These are phyloP conservation scores for Aureobasidium sp. DNA, from an alignment of 2,329 filamentous ascomycete species.

Conservation along the genomic window DNA sequence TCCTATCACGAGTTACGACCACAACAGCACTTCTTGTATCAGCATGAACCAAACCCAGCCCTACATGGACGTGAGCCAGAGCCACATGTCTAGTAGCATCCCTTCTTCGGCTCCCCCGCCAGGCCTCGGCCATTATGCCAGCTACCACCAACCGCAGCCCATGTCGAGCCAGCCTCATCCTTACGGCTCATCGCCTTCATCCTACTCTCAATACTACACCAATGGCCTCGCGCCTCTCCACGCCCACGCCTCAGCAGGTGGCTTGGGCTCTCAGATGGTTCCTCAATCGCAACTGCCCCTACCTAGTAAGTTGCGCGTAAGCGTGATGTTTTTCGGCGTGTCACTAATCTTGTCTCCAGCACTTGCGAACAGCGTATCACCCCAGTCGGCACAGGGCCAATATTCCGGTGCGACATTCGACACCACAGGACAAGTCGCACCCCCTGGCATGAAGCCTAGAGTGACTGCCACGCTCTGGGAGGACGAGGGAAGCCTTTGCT, in stretches of 20 bases:
- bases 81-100: slow-evolving; percentile 21
- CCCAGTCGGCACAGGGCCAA: slow-evolving; percentile 19
- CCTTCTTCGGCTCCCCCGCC: slow-evolving; percentile 49
- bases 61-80: slow-evolving; percentile 62
- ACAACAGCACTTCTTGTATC: slow-evolving; percentile 33
- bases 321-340: slow-evolving; percentile 15
- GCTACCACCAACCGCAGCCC: slow-evolving; percentile 58
- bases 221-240: slow-evolving; percentile 78
- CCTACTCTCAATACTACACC: slow-evolving; percentile 70
- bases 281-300: slow-evolving; percentile 64
- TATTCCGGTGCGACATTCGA: slow-evolving; percentile 49
- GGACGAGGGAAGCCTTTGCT: slow-evolving; percentile 94
- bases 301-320: slow-evolving; percentile 32
- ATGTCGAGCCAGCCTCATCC: slow-evolving; percentile 28
- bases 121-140: slow-evolving; percentile 68
- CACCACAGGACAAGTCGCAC: slow-evolving; percentile 84
- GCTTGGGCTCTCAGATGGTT: slow-evolving; percentile 59
- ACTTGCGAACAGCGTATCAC: slow-evolving; percentile 17
- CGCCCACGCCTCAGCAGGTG: slow-evolving; percentile 57
- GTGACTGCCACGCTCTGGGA: slow-evolving; percentile 98
- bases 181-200: slow-evolving; percentile 55
- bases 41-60: slow-evolving; percentile 75
- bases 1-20: slow-evolving; percentile 16
- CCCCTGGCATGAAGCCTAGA: slow-evolving; percentile 89
- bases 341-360: background rate